Percentiles rank a stretch among this genome's conserved stretches.
Conservation (phyloP, 305 asterid species). For the Plantago coronopus region DNA sequence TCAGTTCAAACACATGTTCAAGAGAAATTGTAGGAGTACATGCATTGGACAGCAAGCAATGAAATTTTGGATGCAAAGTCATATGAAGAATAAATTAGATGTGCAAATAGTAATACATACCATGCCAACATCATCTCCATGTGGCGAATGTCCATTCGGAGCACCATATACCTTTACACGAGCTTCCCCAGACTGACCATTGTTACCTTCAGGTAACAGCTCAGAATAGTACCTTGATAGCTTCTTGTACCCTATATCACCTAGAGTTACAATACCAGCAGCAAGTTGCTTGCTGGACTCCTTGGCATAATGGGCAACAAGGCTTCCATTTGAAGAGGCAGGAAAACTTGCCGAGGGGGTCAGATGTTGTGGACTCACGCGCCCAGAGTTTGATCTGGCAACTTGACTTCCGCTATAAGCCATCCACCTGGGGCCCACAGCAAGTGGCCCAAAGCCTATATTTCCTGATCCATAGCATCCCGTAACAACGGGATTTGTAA, state of each 20-base stretch:
- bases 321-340: conserved; percentile 65
- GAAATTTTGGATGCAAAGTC: background rate
- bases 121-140: conserved; percentile 74
- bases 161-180: conserved; percentile 35
- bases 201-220: conserved; percentile 58
- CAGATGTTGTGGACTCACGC: conserved; percentile 80
- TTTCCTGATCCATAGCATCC: conserved; percentile 50
- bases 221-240: conserved; percentile 89
- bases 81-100: background rate
- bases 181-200: conserved; percentile 45
- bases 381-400: conserved; percentile 52
- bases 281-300: conserved; percentile 97
- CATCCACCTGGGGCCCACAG: conserved; percentile 93
- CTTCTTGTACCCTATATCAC: conserved; percentile 85
- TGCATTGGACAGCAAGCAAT: too few species aligned
- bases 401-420: conserved; percentile 90
- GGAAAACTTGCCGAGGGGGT: conserved; percentile 53
- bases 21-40: too few species aligned
- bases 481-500: conserved; percentile 68
- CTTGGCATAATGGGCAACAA: conserved; percentile 89
- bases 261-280: conserved; percentile 80
- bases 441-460: conserved; percentile 87
- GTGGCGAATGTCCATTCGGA: conserved; percentile 35
- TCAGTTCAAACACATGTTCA: too few species aligned
- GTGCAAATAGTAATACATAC: conserved; percentile 36